Evolutionary conservation across 371 early-diverging fungal species (phyloP).

Genomic region (Coemansia sp.): DNA sequence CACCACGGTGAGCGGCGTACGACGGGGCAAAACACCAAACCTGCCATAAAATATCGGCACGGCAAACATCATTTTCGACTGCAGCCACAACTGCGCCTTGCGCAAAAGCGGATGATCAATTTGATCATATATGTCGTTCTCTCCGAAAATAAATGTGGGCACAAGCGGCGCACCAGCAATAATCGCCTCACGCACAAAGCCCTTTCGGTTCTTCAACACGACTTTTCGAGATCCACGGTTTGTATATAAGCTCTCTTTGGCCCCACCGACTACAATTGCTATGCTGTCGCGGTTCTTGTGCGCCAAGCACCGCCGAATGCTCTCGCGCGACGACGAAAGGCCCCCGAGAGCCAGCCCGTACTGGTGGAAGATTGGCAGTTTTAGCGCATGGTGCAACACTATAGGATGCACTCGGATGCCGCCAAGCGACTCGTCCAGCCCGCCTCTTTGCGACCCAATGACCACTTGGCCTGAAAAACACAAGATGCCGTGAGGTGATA

Average conservation of each 20-base stretch:
- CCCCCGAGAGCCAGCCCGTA: constrained; percentile 67
- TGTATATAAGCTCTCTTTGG: constrained; percentile 70
- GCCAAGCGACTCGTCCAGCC: constrained; percentile 64
- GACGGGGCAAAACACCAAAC: constrained; percentile 61
- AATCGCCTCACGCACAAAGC: constrained; percentile 82
- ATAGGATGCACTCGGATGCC: constrained; percentile 63
- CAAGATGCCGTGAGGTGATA: constrained; percentile 84
- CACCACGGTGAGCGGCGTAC: constrained; percentile 58
- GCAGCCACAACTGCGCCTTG: constrained; percentile 61
- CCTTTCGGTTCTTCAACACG: constrained; percentile 68
- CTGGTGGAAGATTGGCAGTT: constrained; percentile 77
- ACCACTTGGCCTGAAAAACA: constrained; percentile 77
- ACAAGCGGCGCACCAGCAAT: constrained; percentile 68
- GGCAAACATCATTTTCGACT: constrained; percentile 65
- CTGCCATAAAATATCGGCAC: constrained; percentile 73
- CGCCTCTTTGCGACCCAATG: constrained; percentile 74
- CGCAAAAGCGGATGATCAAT: constrained; percentile 60
- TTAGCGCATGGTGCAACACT: constrained; percentile 51
- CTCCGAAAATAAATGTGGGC: constrained; percentile 79
- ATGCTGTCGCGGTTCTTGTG: constrained; percentile 78
- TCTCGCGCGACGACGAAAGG: constrained; percentile 71
- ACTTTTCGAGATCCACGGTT: constrained; percentile 66
- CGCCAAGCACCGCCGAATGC: constrained; percentile 70
- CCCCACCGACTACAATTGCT: constrained; percentile 77
- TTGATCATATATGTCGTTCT: constrained; percentile 76